These are phyloP conservation scores for Umbilicus rupestris DNA, from an alignment of 164 flowering plant species.

Conservation along the genomic window DNA sequence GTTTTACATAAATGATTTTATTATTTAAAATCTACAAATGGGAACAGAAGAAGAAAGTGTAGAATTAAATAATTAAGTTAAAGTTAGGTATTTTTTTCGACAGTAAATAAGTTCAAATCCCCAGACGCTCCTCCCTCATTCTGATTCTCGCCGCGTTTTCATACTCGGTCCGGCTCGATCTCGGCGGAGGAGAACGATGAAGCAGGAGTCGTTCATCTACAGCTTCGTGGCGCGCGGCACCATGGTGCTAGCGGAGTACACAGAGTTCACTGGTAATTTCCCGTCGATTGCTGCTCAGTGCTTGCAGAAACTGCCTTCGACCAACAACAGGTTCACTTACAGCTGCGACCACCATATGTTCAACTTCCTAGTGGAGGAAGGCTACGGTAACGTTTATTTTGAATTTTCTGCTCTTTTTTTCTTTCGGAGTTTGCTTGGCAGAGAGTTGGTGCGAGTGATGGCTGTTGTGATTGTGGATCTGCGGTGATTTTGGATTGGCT, in stretches of 20 bases:
- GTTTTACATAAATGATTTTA: too few species aligned
- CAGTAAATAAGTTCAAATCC: not conserved
- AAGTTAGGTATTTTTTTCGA: too few species aligned
- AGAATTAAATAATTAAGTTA: too few species aligned
- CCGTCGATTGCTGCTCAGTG: slow-evolving; percentile 80
- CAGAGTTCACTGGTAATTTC: slow-evolving; percentile 78
- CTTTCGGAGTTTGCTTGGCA: not conserved
- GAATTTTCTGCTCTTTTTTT: not conserved
- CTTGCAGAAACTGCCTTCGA: slow-evolving; percentile 56
- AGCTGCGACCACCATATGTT: slow-evolving; percentile 71
- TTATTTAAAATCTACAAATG: too few species aligned
- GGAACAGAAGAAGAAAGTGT: too few species aligned
- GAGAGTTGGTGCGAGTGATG: not conserved
- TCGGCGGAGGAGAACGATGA: slow-evolving; percentile 22
- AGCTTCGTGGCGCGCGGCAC: slow-evolving; percentile 85
- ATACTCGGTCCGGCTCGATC: slow-evolving; percentile 2
- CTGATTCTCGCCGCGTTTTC: slow-evolving; percentile 1
- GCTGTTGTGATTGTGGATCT: not conserved
- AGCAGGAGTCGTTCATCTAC: slow-evolving; percentile 71
- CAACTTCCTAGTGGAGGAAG: slow-evolving; percentile 72
- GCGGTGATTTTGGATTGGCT: not conserved
- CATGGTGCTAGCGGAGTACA: slow-evolving; percentile 67
- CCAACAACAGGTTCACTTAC: slow-evolving; percentile 79
- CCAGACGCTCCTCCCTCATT: not conserved
- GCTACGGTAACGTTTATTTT: slow-evolving; percentile 38